These are phyloP conservation scores for Populus alba DNA, from an alignment of 345 rosid species.

Conservation along the genomic window DNA sequence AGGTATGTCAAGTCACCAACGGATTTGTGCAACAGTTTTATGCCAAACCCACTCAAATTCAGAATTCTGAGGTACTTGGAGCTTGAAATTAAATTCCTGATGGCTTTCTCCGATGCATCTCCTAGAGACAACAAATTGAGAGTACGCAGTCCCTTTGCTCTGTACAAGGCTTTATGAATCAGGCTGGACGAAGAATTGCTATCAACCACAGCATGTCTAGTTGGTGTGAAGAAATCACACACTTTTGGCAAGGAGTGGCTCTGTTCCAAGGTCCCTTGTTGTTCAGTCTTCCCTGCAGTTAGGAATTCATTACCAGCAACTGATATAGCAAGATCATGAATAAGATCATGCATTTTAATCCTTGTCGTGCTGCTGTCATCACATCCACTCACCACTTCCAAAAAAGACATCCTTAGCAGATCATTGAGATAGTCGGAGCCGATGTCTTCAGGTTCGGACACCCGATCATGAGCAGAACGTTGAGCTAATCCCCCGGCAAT, in stretches of 20 bases:
- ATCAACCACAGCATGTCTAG: conserved; percentile 6
- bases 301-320: conserved; percentile 13
- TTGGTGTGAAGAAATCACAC: neutral
- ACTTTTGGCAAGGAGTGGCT: neutral
- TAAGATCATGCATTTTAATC: conserved; percentile 29
- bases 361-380: neutral
- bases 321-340: conserved; percentile 29
- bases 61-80: neutral
- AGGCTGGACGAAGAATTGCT: neutral
- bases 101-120: neutral
- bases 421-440: neutral
- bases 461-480: neutral
- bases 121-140: neutral
- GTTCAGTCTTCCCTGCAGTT: neutral
- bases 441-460: neutral
- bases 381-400: neutral
- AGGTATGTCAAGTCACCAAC: neutral
- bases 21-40: neutral
- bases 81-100: neutral
- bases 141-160: conserved; percentile 4
- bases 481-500: neutral
- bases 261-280: neutral
- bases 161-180: neutral
- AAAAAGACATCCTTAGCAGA: neutral
- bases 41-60: neutral